Base-by-base conservation (phyloP, 2,329 filamentous ascomycete genomes). In the Triangularia setosa region DNA sequence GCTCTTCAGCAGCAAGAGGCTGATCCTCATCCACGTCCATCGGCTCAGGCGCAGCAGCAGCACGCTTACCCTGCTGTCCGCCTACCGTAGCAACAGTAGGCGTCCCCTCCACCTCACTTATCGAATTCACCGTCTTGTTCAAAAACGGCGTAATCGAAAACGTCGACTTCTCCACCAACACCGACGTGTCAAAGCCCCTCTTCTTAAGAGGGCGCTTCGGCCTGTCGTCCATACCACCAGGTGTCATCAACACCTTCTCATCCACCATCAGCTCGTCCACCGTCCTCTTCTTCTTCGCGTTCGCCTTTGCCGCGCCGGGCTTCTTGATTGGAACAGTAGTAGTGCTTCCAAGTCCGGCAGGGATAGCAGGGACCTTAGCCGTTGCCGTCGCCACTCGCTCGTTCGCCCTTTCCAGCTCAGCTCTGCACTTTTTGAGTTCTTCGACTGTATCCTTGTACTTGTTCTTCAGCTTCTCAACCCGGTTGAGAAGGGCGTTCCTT, bases 61-160 rank as follows among this genome's bases (percentile, higher is more conserved):
- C 70, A 24, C 5, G 3, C n/a, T 21, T 18, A 12, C n/a, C 40
- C n/a, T n/a, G n/a, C n/a, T n/a, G n/a, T n/a, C n/a, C n/a, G n/a
- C 40, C 40, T 6, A 48, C 40, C 40, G 6, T 21, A 12, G 18
- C 40, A 18, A 48, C 40, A 18, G 40, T 48, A 18, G 40, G 40
- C 40, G 40, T 48, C 40, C 40, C 40, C 40, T 48, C 40, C 40
- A 48, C 40, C 40, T 48, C 40, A n/a, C n/a, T n/a, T 21, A 48
- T 48, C 24, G 25, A 55, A n/a, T 14, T 14, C 66, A 83, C 74
- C 4, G 75, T 81, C 75, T 83, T 87, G 75, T 93, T 96, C 66
- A 98, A 81, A 80, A 96, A 97, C 0, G 94, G 94, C 0, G 94
- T 98, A 68, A 97, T 92, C 3, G 93, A 97, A 76, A 98, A 97